Evolutionary conservation across 768 basidiomycete species (phyloP), one percentile per base, ranked within the genome.

Genomic region (Hypholoma fasciculare): DNA sequence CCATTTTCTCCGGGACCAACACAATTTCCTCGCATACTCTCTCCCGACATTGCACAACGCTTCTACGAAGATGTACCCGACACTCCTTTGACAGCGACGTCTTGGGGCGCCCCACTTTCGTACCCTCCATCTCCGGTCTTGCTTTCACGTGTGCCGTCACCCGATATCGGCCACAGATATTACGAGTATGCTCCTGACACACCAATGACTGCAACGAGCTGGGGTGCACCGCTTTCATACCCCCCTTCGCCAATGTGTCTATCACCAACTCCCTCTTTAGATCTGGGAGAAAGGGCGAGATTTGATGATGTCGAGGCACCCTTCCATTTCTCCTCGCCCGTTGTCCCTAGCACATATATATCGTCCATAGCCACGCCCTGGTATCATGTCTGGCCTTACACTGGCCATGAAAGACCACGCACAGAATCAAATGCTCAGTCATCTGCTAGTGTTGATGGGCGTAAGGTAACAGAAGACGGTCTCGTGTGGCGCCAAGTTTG

Each of bases 31-130:
- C 74, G 26, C 74, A 77, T 40, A 65, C 81, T 79, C 12, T 81
- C 86, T 14, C 86, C 84, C 19, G 88, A 89, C 67, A 68, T 88
- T 40, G 85, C 78, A 4, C 71, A 73, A 59, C 79, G 89, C 37
- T 77, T 82, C 70, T 66, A 79, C 17, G 85, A 86, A 34, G 80
- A 85, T 62, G 70, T 65, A 11, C 86, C 86, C 2, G 72, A 70
- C 4, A 83, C 84, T 26, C 83, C 82, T 16, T 71, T 74, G 34
- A 82, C 80, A 1, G 76, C 79, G 14, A 82, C 82, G 4, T 75
- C 74, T 13, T 83, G 82, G 82, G 83, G 81, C 47, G 75, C 78
- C 14, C 79, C 79, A 9, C 65, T 73, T 27, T 78, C 75, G 7
- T 80, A 72, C 65, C 76, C 66, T 47, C 59, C 66, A 37, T 65